These are phyloP conservation scores for Gynostemma pentaphyllum DNA, from an alignment of 306 rosid species.

Conservation along the genomic window DNA sequence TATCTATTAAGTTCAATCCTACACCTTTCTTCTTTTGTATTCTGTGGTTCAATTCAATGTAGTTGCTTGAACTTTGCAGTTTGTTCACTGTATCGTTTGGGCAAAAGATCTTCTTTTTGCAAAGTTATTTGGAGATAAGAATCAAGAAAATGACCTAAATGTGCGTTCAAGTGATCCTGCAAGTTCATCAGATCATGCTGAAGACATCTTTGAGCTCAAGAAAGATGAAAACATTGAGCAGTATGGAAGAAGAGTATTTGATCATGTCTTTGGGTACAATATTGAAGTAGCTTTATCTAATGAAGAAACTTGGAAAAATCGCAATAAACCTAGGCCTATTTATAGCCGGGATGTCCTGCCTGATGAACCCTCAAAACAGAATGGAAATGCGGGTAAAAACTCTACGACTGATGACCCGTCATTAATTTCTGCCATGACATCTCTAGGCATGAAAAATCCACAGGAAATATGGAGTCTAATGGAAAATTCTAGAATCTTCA, in stretches of 20 bases:
- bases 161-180: slow-evolving; percentile 73
- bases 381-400: slow-evolving; percentile 50
- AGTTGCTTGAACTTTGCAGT: slow-evolving; percentile 34
- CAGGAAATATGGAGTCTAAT: slow-evolving; percentile 90
- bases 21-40: not conserved
- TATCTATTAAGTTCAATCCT: not conserved
- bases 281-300: slow-evolving; percentile 82
- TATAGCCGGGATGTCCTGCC: slow-evolving; percentile 57
- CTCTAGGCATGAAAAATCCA: slow-evolving; percentile 91
- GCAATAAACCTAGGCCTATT: slow-evolving; percentile 77
- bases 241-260: slow-evolving; percentile 84
- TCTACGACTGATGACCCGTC: slow-evolving; percentile 28
- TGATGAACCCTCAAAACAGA: slow-evolving; percentile 45
- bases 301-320: slow-evolving; percentile 95
- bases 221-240: slow-evolving; percentile 71
- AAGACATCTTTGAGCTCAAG: slow-evolving; percentile 70
- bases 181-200: slow-evolving; percentile 65
- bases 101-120: slow-evolving; percentile 91
- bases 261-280: slow-evolving; percentile 95
- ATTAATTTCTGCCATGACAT: slow-evolving; percentile 73
- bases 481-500: slow-evolving; percentile 72
- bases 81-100: slow-evolving; percentile 98
- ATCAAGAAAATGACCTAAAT: slow-evolving; percentile 84
- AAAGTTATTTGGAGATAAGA: slow-evolving; percentile 88
- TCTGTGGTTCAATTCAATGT: slow-evolving; percentile 8